Evolutionary conservation across 768 basidiomycete species (phyloP).

Genomic region (Serpula lacrymans): DNA sequence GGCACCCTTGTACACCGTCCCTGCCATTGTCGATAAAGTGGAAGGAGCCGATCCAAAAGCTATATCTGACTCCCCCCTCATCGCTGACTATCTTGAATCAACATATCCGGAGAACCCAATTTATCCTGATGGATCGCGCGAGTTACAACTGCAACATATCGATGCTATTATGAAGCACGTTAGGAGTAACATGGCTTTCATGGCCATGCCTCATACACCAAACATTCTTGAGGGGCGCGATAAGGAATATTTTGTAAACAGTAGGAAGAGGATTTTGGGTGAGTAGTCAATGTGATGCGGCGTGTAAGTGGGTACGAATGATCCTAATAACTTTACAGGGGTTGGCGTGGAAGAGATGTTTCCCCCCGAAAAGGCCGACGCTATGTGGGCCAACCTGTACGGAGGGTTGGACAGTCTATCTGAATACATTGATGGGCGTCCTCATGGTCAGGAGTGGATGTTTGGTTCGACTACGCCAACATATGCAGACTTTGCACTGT

Average conservation of each 20-base stretch:
- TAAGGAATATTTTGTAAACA: neutral
- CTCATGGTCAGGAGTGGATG: too few species aligned
- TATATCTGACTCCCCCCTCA: neutral
- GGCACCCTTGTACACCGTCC: neutral
- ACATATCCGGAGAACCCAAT: neutral
- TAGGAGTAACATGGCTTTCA: neutral
- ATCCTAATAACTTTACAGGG: too few species aligned
- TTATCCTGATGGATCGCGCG: neutral
- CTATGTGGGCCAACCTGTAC: neutral
- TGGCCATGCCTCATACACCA: neutral
- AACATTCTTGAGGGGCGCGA: neutral
- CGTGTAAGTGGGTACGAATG: neutral
- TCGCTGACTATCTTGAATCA: slow-evolving; percentile 1
- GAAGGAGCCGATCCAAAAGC: neutral
- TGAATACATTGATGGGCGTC: neutral
- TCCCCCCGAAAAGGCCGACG: neutral
- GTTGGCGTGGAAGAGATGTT: neutral
- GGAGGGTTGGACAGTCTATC: neutral
- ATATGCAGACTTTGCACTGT: slow-evolving; percentile 1
- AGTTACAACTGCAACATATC: neutral
- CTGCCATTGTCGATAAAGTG: neutral
- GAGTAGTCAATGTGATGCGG: neutral
- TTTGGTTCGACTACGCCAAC: neutral
- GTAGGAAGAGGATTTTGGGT: neutral
- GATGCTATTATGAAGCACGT: neutral